Conservation (phyloP, 2,329 filamentous ascomycete genomes). For the Bretziella fagacearum region DNA sequence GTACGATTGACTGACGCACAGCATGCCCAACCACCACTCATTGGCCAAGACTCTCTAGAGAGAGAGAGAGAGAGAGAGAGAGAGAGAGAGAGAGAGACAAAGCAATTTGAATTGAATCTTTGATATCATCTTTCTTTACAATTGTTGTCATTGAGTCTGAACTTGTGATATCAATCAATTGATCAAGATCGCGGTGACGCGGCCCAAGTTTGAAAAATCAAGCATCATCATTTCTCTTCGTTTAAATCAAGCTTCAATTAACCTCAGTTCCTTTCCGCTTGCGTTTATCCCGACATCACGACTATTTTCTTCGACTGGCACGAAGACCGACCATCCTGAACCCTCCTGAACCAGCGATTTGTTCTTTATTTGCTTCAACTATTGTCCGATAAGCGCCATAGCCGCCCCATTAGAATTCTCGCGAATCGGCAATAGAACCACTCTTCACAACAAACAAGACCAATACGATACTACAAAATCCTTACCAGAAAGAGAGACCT, state of each 20-base stretch:
- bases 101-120: not conserved
- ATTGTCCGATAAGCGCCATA: not conserved
- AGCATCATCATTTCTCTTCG: not conserved
- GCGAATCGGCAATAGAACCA: not conserved
- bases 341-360: too few species aligned
- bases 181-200: not conserved
- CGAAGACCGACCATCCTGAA: too few species aligned
- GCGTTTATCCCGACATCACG: too few species aligned
- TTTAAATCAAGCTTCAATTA: not conserved
- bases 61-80: too few species aligned
- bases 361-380: not conserved
- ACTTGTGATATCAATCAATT: not conserved
- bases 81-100: too few species aligned
- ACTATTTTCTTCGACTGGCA: not conserved
- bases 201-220: not conserved
- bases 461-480: too few species aligned
- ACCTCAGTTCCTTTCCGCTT: too few species aligned
- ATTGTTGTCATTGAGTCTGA: not conserved
- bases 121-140: not conserved
- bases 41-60: too few species aligned
- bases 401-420: not conserved
- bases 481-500: too few species aligned
- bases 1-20: too few species aligned
- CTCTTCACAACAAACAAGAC: too few species aligned
- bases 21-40: too few species aligned